phyloP scores from a whole-genome alignment of 75 land plant species.

The Pinus taeda region DNA sequence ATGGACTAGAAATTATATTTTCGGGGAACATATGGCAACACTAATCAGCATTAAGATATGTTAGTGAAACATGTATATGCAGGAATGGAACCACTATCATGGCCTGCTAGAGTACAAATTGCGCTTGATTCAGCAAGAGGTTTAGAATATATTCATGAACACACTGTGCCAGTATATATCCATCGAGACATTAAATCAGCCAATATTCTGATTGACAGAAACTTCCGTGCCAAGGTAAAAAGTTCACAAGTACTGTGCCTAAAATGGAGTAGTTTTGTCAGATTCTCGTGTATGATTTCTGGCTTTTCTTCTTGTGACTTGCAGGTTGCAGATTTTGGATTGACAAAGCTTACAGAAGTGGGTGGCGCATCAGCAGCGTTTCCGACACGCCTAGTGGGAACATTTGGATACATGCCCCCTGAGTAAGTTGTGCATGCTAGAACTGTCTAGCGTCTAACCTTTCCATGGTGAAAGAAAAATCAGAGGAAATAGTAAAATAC shows the following conservation, averaged over 20 bases:
- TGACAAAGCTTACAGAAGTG: constrained; percentile 82
- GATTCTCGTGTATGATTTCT: too few species aligned
- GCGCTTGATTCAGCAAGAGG: constrained; percentile 98
- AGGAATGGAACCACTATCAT: constrained; percentile 43
- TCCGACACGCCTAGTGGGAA: constrained; percentile 83
- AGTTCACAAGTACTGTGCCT: neutral
- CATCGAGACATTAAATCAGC: constrained; percentile 95
- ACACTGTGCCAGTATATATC: constrained; percentile 91
- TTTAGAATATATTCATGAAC: constrained; percentile 97
- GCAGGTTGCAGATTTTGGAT: constrained; percentile 98
- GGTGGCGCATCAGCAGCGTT: constrained; percentile 41
- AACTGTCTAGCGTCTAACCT: too few species aligned
- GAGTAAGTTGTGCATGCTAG: constrained; percentile 54
- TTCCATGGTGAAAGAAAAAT: too few species aligned
- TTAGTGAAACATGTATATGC: neutral
- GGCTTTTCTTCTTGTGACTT: neutral
- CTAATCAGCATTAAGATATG: neutral
- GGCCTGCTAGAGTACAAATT: constrained; percentile 82
- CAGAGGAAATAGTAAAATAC: too few species aligned
- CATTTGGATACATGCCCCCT: constrained; percentile 98
- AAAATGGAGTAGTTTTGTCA: neutral
- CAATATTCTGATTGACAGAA: constrained; percentile 86
- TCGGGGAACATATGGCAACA: neutral
- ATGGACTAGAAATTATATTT: neutral
- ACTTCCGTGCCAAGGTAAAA: constrained; percentile 80